These are phyloP conservation scores for Mentha longifolia DNA, from an alignment of 257 asterid species.

Conservation along the genomic window DNA sequence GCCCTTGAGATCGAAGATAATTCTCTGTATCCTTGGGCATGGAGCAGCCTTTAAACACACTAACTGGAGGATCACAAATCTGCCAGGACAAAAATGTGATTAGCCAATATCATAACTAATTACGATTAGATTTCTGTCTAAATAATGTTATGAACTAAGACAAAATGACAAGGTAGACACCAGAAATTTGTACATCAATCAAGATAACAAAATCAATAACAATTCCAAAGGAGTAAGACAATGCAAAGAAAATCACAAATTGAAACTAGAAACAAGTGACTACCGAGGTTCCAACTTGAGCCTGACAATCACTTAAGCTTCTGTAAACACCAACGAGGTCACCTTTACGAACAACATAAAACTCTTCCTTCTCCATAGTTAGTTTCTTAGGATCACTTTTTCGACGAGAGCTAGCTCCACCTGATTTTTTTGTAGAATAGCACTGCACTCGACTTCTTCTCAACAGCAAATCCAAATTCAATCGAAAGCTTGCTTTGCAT, in stretches of 20 bases:
- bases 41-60: constrained; percentile 80
- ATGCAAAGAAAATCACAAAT: constrained; percentile 25
- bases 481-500: too few relatives aligned
- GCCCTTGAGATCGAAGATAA: constrained; percentile 75
- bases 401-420: constrained; percentile 43
- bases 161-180: constrained; percentile 2
- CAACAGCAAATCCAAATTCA: constrained; percentile 40
- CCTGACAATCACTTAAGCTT: constrained; percentile 88
- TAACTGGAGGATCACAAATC: constrained; percentile 92
- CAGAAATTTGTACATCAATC: constrained; percentile 7
- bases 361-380: constrained; percentile 84
- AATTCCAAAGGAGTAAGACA: neutral
- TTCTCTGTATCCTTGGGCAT: constrained; percentile 92
- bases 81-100: constrained; percentile 34
- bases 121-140: neutral
- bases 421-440: constrained; percentile 57
- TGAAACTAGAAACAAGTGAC: constrained; percentile 27
- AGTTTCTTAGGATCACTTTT: constrained; percentile 43
- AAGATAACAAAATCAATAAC: neutral
- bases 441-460: constrained; percentile 51
- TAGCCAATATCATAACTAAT: neutral
- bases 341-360: constrained; percentile 97
- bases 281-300: constrained; percentile 98
- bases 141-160: constrained; percentile 5
- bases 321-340: constrained; percentile 88